Evolutionary conservation across 192 early-diverging fungal species (phyloP), one percentile per base, ranked within the genome.

Genomic region (Helicostylum pulchrum): DNA sequence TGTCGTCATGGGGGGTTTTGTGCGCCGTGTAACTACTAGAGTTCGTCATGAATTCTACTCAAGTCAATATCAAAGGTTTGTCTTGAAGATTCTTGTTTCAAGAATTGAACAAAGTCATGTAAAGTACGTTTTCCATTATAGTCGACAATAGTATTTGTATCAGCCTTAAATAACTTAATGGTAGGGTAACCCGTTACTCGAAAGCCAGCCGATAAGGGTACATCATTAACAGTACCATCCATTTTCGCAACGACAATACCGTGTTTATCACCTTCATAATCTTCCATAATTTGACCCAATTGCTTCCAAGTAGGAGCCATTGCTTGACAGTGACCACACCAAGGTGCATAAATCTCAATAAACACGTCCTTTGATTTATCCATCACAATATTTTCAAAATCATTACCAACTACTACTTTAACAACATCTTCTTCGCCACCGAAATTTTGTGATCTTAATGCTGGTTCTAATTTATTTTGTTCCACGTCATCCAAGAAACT

Each of bases 151-250:
- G 53, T n/a, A 55, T 55, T 55, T 0, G 30, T 55, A 17, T 36
- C 53, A 56, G 88, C 93, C 80, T 94, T 94, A 81, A 91, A 86
- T 61, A 97, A 75, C 74, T 92, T 92, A 61, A 98, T 84, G 58
- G 95, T 97, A 55, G 95, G 96, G 90, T 97, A 98, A 43, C 94
- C 96, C 64, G 88, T 62, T 66, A 98, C 65, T 62, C 85, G 74
- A 75, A 94, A 89, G 12, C 80, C 69, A 52, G 79, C 72, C 63
- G 61, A 59, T 11, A 83, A 53, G 9, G 95, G 95, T 59, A 97
- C 66, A 56, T 97, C 95, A 80, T 98, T 97, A 58, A 87, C 92
- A 39, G 90, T 92, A 56, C 83, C 92, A 72, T 98, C 95, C 85
- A 97, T 87, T 86, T 96, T 97, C 71, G 94, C 92, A 9, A 80